phyloP scores from a whole-genome alignment of 371 early-diverging fungal genomes.

The Rhizopus microsporus region DNA sequence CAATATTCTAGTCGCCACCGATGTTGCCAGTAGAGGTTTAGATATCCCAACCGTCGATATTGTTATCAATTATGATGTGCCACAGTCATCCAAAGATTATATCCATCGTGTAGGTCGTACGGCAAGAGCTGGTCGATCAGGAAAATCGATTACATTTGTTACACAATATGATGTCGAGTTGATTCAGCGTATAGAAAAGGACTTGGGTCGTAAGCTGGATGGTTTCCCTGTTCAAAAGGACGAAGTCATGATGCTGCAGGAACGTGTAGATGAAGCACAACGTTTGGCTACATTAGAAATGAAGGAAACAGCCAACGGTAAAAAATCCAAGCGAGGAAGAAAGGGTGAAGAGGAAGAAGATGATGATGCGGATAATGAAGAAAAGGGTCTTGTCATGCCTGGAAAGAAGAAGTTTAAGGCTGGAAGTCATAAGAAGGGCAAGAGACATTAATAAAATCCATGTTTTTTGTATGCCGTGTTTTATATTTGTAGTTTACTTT shows the following conservation, averaged over 20 bases:
- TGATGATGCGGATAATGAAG: constrained; percentile 52
- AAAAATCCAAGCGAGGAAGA: constrained; percentile 55
- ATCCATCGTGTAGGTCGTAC: constrained; percentile 98
- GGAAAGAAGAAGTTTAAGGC: constrained; percentile 36
- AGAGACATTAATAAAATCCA: constrained; percentile 3
- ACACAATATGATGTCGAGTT: constrained; percentile 97
- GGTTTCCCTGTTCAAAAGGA: constrained; percentile 84
- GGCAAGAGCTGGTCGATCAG: constrained; percentile 93
- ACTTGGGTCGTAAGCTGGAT: constrained; percentile 82
- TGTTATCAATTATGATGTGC: constrained; percentile 97
- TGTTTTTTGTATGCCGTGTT: neutral
- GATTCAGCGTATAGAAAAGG: constrained; percentile 91
- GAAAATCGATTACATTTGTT: constrained; percentile 93
- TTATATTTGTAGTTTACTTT: too few species aligned
- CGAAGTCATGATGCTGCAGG: constrained; percentile 87
- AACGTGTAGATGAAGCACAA: constrained; percentile 91
- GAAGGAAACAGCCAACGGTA: constrained; percentile 62
- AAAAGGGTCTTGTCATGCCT: constrained; percentile 33
- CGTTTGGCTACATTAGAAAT: constrained; percentile 77
- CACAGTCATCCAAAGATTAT: constrained; percentile 92
- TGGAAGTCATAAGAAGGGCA: constrained; percentile 16
- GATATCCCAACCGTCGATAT: constrained; percentile 97
- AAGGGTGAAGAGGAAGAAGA: constrained; percentile 51
- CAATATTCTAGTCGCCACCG: constrained; percentile 94
- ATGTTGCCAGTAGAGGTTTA: constrained; percentile 94